Evolutionary conservation across 2,329 filamentous ascomycete species (phyloP), one percentile per base, ranked within the genome.

Genomic region (Aciculosporium take): DNA sequence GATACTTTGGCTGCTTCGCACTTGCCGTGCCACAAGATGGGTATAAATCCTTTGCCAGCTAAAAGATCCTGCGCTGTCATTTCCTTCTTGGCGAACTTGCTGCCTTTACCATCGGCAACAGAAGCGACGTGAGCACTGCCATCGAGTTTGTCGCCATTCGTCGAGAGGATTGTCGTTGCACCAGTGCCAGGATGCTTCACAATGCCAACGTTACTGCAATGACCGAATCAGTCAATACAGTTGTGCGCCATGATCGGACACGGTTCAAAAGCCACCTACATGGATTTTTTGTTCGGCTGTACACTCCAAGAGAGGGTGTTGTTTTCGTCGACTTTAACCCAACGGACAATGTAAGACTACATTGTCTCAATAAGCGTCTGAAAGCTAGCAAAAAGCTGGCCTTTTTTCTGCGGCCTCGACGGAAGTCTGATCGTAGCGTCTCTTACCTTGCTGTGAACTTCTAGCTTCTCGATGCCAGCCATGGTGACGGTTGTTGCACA

Each of bases 291-390:
- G 62, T 96, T 87, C 33, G 91, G 91, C 58, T 96, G 88, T 30
- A 98, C 77, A 56, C 86, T 95, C 91, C 91, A 98, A 13, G 88
- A 94, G 53, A 98, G 87, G 39, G 88, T 94, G 61, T 94, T 81
- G 41, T 83, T 83, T 48, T 86, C 80, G 42, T 87, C 80, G 51
- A 95, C 89, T 58, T 86, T 82, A 52, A 95, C 84, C 89, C 91
- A 98, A 56, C 91, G 86, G 43, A 98, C 85, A 53, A 98, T 87
- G 65, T 98, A 98, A 49, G 87, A 94, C 91, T 96, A 51, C 51
- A 50, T n/a, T 20, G 10, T 13, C 44, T 56, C 50, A 57, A 28
- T 23, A 7, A 15, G 40, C 39, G 21, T 18, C 42, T 39, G 18
- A 20, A 36, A 9, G 15, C 32, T 35, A 23, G 10, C 5, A 20